Evolutionary conservation across 2,329 filamentous ascomycete species (phyloP).

Genomic region (Cladosporium sp.): DNA sequence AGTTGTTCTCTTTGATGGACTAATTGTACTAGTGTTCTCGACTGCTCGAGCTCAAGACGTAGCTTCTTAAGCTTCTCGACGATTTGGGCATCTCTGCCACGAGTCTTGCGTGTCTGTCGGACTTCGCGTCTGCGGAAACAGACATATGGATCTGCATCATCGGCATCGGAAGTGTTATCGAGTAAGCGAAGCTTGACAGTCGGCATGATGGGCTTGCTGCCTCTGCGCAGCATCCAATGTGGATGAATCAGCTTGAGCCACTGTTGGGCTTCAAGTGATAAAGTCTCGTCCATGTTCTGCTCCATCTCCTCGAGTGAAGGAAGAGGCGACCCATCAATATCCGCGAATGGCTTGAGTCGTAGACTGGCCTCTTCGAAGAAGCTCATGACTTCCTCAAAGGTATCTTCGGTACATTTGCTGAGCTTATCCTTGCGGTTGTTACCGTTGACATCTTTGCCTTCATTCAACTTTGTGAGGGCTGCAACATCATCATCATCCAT

Average conservation of each 20-base stretch:
- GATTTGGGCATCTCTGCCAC: constrained; percentile 87
- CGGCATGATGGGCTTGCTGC: constrained; percentile 71
- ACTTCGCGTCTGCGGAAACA: constrained; percentile 96
- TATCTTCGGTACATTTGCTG: constrained; percentile 74
- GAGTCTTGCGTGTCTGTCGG: constrained; percentile 88
- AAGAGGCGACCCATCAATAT: constrained; percentile 82
- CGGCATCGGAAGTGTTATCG: constrained; percentile 87
- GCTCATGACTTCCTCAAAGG: constrained; percentile 91
- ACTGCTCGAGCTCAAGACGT: constrained; percentile 85
- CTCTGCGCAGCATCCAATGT: constrained; percentile 74
- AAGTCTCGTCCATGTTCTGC: constrained; percentile 54
- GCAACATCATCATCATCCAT: constrained; percentile 87
- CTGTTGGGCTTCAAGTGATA: constrained; percentile 51
- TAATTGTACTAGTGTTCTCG: constrained; percentile 71
- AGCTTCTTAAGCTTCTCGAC: constrained; percentile 91
- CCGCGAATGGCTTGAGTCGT: constrained; percentile 80
- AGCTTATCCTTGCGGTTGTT: constrained; percentile 33
- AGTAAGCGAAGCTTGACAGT: constrained; percentile 67
- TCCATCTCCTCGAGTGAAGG: constrained; percentile 56
- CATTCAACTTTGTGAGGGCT: constrained; percentile 80
- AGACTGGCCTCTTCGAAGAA: constrained; percentile 86
- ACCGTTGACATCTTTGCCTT: constrained; percentile 56
- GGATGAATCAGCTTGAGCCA: constrained; percentile 79
- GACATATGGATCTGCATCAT: constrained; percentile 95
- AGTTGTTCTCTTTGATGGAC: constrained; percentile 75